Evolutionary conservation across 2,329 filamentous ascomycete species (phyloP).

Genomic region (Talaromyces amestolkiae): DNA sequence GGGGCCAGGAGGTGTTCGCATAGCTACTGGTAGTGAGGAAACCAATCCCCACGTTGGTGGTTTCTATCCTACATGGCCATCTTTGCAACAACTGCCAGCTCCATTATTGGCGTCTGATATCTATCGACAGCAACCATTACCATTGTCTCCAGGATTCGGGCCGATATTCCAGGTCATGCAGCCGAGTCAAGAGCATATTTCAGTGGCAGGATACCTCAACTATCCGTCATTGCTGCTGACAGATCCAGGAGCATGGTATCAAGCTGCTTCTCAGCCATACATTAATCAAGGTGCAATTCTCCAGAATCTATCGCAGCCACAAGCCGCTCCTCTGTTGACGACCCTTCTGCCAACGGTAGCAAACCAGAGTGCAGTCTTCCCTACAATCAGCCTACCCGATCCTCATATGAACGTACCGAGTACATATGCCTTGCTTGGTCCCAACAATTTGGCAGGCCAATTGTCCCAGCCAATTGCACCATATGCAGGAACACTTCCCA

Average conservation of each 20-base stretch:
- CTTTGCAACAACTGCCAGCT: constrained; percentile 16
- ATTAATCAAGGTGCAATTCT: constrained; percentile 15
- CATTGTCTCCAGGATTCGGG: constrained; percentile 3
- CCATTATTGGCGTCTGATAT: constrained; percentile 19
- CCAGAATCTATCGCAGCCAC: constrained; percentile 19
- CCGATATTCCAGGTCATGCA: constrained; percentile 19
- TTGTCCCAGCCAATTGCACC: not conserved
- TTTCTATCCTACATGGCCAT: constrained; percentile 15
- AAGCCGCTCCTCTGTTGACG: constrained; percentile 17
- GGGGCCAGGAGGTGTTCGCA: not conserved
- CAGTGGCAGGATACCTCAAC: constrained; percentile 19
- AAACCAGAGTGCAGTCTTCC: not conserved
- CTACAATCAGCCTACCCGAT: constrained; percentile 2
- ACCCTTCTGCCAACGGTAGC: constrained; percentile 11
- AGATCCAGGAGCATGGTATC: constrained; percentile 23
- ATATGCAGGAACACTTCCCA: constrained; percentile 18
- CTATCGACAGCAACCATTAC: constrained; percentile 18
- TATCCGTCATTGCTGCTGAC: constrained; percentile 16
- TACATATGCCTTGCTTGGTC: constrained; percentile 17
- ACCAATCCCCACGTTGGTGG: not conserved
- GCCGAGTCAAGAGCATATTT: constrained; percentile 20
- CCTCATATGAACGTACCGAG: constrained; percentile 3
- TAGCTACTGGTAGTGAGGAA: constrained; percentile 5
- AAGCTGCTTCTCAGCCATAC: constrained; percentile 22
- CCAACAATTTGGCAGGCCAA: not conserved